phyloP scores from a whole-genome alignment of 805 yeast genomes.

The Cyberlindnera subsufficiens region DNA sequence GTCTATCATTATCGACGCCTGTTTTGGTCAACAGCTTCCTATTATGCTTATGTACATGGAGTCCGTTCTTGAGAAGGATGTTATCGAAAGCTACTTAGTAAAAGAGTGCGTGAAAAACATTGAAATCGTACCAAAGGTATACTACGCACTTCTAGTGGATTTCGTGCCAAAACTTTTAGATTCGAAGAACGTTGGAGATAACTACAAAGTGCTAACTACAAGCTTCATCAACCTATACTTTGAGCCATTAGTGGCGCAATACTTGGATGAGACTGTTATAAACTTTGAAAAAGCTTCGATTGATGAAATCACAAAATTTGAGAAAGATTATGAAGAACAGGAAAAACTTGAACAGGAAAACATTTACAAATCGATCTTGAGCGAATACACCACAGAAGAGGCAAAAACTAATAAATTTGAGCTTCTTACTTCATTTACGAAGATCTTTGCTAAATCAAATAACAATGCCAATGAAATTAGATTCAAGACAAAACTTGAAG shows the following conservation, averaged over 20 bases:
- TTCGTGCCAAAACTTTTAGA: slow-evolving; percentile 31
- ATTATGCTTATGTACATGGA: slow-evolving; percentile 33
- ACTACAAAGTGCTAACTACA: slow-evolving; percentile 23
- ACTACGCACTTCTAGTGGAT: slow-evolving; percentile 21
- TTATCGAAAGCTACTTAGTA: slow-evolving; percentile 23
- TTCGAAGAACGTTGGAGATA: slow-evolving; percentile 31
- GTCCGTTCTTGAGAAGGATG: slow-evolving; percentile 30
- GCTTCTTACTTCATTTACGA: slow-evolving; percentile 57
- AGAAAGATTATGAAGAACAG: slow-evolving; percentile 21
- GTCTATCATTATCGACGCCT: slow-evolving; percentile 29
- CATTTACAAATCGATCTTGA: slow-evolving; percentile 33
- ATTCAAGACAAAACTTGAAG: slow-evolving; percentile 74
- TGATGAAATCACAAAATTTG: slow-evolving; percentile 22
- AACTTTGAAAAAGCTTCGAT: slow-evolving; percentile 25
- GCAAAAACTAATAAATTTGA: slow-evolving; percentile 40
- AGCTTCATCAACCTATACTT: slow-evolving; percentile 32
- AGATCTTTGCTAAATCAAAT: slow-evolving; percentile 43
- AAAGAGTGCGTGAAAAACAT: slow-evolving; percentile 22
- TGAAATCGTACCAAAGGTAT: slow-evolving; percentile 27
- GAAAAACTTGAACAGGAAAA: slow-evolving; percentile 37
- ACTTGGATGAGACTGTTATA: slow-evolving; percentile 25
- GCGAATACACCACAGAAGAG: slow-evolving; percentile 31
- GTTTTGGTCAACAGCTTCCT: slow-evolving; percentile 35
- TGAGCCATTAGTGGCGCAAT: slow-evolving; percentile 29
- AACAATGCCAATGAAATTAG: slow-evolving; percentile 36